Evolutionary conservation across 2,329 filamentous ascomycete species (phyloP).

Genomic region (Tolypocladium sp.): DNA sequence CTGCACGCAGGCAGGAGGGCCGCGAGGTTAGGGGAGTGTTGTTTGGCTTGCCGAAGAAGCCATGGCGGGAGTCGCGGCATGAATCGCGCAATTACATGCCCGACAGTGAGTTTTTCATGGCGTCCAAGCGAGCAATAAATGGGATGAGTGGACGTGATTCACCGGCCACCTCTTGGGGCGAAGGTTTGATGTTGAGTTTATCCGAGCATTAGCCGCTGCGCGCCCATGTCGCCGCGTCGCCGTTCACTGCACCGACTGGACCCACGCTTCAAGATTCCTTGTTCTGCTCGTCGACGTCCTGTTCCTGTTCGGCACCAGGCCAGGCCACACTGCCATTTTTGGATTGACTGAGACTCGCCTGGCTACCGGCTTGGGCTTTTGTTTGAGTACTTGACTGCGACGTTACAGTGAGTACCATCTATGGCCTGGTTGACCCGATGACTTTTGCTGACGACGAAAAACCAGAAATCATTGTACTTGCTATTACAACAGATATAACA

Average conservation of each 20-base stretch:
- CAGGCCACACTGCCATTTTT: background rate
- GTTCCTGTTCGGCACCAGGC: background rate
- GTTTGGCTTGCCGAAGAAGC: conserved; percentile 44
- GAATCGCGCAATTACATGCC: conserved; percentile 2
- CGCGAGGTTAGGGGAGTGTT: conserved; percentile 46
- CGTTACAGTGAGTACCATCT: background rate
- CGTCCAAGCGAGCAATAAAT: background rate
- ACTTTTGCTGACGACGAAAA: background rate
- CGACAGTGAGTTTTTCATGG: background rate
- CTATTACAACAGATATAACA: conserved; percentile 8
- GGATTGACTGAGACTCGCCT: background rate
- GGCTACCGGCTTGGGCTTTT: background rate
- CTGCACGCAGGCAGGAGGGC: conserved; percentile 55
- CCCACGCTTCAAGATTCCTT: background rate
- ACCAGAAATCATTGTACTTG: background rate
- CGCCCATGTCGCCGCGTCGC: background rate
- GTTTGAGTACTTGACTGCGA: background rate
- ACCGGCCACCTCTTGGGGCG: background rate
- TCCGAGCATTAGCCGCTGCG: background rate
- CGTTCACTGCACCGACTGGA: background rate
- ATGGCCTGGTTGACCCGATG: background rate
- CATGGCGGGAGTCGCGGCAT: conserved; percentile 58
- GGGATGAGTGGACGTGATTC: background rate
- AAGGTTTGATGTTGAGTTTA: background rate
- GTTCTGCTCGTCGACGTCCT: background rate